Percentiles rank a stretch among this genome's conserved stretches.
Evolutionary conservation across 108 stramenopile species (phyloP).

Genomic region (Cylindrotheca closterium): DNA sequence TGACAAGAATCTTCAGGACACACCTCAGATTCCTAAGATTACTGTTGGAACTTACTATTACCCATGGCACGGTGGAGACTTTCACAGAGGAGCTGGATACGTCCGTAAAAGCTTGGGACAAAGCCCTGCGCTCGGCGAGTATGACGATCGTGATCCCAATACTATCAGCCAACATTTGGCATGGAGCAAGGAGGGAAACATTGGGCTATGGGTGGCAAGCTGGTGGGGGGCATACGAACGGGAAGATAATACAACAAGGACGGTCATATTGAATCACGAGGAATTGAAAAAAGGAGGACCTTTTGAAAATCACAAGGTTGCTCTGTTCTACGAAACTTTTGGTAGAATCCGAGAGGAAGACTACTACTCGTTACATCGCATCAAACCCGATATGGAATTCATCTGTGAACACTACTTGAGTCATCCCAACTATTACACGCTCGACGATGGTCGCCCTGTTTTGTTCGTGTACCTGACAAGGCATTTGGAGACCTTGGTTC

Average conservation of each 20-base stretch:
- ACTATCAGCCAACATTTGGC: constrained; percentile 39
- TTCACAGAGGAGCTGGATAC: constrained; percentile 33
- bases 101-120: constrained; percentile 31
- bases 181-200: constrained; percentile 36
- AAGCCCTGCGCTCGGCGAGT: constrained; percentile 31
- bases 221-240: constrained; percentile 44
- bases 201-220: constrained; percentile 29
- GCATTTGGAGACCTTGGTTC: constrained; percentile 5
- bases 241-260: constrained; percentile 19
- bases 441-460: constrained; percentile 41
- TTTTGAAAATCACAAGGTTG: constrained; percentile 36
- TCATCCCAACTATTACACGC: constrained; percentile 46
- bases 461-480: constrained; percentile 42
- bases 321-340: constrained; percentile 42
- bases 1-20: too few relatives aligned
- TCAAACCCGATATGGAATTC: constrained; percentile 27
- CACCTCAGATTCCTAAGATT: constrained; percentile 4
- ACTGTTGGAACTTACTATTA: constrained; percentile 49
- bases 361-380: not conserved
- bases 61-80: constrained; percentile 43
- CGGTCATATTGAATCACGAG: constrained; percentile 21
- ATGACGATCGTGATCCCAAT: constrained; percentile 37
- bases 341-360: constrained; percentile 19
- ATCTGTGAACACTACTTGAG: constrained; percentile 35
- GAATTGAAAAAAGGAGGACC: too few relatives aligned